Conservation (phyloP, 73 alveolate species). For the Breviolum minutum region DNA sequence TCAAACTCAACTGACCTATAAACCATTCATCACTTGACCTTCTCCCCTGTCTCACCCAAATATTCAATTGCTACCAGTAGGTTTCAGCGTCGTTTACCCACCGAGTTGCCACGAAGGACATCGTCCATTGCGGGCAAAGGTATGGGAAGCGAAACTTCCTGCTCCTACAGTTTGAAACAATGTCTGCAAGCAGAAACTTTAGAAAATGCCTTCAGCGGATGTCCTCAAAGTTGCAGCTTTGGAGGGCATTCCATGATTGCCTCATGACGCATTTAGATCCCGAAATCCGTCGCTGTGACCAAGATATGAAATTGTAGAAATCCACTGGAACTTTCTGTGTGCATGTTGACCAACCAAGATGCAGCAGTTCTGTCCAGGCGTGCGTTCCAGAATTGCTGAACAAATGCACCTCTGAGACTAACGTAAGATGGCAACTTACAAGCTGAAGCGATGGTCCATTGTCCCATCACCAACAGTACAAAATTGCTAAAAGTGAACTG, state of each 20-base stretch:
- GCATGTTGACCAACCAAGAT: not conserved
- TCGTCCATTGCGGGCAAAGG: not conserved
- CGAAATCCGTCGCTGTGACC: no score
- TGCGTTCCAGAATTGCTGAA: constrained; percentile 94
- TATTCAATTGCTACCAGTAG: no score
- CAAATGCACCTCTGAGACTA: constrained; percentile 42
- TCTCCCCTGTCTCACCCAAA: not conserved
- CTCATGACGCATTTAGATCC: no score
- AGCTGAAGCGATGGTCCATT: not conserved
- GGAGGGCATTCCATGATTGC: constrained; percentile 49
- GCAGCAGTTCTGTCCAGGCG: constrained; percentile 63
- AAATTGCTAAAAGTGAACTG: not conserved
- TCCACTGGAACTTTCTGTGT: no score
- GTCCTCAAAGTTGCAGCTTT: constrained; percentile 13
- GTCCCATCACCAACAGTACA: not conserved
- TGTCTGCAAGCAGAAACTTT: not conserved
- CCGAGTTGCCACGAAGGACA: constrained; percentile 1
- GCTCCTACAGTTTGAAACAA: not conserved
- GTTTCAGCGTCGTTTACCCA: not conserved
- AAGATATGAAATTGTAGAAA: no score
- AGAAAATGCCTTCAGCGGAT: not conserved
- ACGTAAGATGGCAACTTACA: no score
- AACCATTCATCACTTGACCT: no score
- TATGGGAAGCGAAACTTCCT: not conserved
- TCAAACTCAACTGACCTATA: no score